Evolutionary conservation across 2,329 filamentous ascomycete genomes (phyloP).

Genomic region (Orbilia brochopaga): DNA sequence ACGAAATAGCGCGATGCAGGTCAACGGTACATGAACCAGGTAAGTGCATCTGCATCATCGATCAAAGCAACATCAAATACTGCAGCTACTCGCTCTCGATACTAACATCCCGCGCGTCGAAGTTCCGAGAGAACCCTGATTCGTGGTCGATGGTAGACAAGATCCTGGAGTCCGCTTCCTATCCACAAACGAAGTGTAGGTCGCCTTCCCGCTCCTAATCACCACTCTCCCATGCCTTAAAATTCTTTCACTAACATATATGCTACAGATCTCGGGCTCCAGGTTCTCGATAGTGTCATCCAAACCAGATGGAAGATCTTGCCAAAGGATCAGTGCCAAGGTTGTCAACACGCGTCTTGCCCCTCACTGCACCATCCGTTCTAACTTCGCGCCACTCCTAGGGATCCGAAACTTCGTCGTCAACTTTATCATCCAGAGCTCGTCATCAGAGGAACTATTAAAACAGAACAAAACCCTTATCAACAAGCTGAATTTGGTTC

Average conservation of each 20-base stretch:
- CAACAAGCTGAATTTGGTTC: slow-evolving; percentile 97
- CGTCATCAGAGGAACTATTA: slow-evolving; percentile 84
- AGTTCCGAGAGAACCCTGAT: slow-evolving; percentile 99
- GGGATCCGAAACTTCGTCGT: slow-evolving; percentile 99
- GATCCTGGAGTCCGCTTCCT: slow-evolving; percentile 89
- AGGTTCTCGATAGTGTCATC: slow-evolving; percentile 97
- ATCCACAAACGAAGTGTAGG: slow-evolving; percentile 95
- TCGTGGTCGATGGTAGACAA: slow-evolving; percentile 97
- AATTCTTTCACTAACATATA: slow-evolving; percentile 23
- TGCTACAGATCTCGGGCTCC: slow-evolving; percentile 79
- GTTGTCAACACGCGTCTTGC: slow-evolving; percentile 60
- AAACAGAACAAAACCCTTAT: slow-evolving; percentile 84
- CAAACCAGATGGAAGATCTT: slow-evolving; percentile 99
- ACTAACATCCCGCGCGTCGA: slow-evolving; percentile 4
- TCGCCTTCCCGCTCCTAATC: slow-evolving; percentile 52
- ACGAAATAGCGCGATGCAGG: slow-evolving; percentile 19
- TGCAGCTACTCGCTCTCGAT: slow-evolving; percentile 5
- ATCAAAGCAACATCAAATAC: slow-evolving; percentile 8
- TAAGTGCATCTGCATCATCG: slow-evolving; percentile 24
- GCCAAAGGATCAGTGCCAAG: slow-evolving; percentile 92
- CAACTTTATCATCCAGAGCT: slow-evolving; percentile 95
- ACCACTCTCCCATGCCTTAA: slow-evolving; percentile 6
- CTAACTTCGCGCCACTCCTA: slow-evolving; percentile 57
- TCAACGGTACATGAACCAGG: slow-evolving; percentile 48
- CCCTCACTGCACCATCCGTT: not conserved